Conservation (phyloP, 148 eudicot species). For the Persicaria tinctoria region DNA sequence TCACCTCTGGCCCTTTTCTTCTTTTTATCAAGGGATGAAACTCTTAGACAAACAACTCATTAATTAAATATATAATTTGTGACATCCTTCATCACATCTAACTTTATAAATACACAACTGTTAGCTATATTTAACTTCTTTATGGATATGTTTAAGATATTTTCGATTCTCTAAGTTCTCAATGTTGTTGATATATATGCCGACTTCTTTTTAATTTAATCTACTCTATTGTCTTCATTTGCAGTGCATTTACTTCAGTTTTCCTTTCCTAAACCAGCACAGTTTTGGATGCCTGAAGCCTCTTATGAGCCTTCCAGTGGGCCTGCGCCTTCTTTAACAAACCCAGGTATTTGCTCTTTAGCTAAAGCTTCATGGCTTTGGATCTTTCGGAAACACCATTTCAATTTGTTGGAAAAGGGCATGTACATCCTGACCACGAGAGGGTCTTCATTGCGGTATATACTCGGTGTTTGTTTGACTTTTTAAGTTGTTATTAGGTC, state of each 20-base stretch:
- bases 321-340: constrained; percentile 54
- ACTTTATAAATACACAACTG: not conserved
- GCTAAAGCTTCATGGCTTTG: not conserved
- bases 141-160: not conserved
- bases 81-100: not conserved
- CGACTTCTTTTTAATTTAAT: not conserved
- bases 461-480: not conserved
- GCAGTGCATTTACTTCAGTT: not conserved
- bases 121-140: not conserved
- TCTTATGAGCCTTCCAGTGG: constrained; percentile 16
- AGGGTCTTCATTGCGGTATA: too few species aligned
- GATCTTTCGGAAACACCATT: too few species aligned
- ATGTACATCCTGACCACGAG: too few species aligned
- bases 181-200: not conserved
- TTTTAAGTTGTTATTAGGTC: constrained; percentile 33
- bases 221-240: not conserved
- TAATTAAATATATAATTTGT: not conserved
- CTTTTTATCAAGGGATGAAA: not conserved
- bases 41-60: not conserved
- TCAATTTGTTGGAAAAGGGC: too few species aligned
- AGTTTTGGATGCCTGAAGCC: not conserved
- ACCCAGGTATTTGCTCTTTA: constrained; percentile 40
- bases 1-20: not conserved
- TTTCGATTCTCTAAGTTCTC: not conserved
- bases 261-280: constrained; percentile 1